phyloP scores from a whole-genome alignment of 192 early-diverging fungal species.

The Coemansia javaensis region DNA sequence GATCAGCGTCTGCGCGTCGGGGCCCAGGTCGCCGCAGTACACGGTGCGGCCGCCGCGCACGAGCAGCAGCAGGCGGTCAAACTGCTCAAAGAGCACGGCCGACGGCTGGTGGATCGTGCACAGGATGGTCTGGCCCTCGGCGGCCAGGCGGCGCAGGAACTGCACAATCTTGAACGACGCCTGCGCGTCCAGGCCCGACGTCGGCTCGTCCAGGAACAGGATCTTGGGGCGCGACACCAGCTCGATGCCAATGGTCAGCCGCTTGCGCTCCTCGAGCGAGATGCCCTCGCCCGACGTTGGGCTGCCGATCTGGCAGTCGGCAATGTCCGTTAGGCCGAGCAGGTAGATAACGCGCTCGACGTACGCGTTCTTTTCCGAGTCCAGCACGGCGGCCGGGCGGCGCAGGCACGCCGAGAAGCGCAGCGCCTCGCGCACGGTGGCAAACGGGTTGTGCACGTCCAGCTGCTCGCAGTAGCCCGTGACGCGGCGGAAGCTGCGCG shows the following conservation, averaged over 20 bases:
- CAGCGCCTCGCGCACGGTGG: slow-evolving; percentile 60
- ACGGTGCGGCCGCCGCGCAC: slow-evolving; percentile 71
- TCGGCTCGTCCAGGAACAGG: slow-evolving; percentile 80
- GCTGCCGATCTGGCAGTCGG: slow-evolving; percentile 62
- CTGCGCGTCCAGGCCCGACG: slow-evolving; percentile 69
- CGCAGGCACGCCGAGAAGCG: slow-evolving; percentile 59
- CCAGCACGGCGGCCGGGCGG: slow-evolving; percentile 55
- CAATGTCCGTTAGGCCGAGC: slow-evolving; percentile 64
- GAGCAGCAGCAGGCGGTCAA: slow-evolving; percentile 70
- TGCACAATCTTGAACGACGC: slow-evolving; percentile 63
- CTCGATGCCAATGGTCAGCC: slow-evolving; percentile 73
- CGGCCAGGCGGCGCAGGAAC: slow-evolving; percentile 59
- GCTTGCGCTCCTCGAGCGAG: slow-evolving; percentile 74
- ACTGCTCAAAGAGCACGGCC: slow-evolving; percentile 68
- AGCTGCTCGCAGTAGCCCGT: slow-evolving; percentile 76
- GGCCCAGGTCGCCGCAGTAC: slow-evolving; percentile 79
- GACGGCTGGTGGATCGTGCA: slow-evolving; percentile 79
- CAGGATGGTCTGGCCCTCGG: slow-evolving; percentile 57
- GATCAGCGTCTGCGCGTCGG: slow-evolving; percentile 58
- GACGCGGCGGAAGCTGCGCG: slow-evolving; percentile 55
- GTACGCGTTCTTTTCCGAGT: slow-evolving; percentile 56
- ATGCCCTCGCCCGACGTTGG: slow-evolving; percentile 63
- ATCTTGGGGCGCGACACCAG: slow-evolving; percentile 64
- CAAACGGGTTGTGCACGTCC: slow-evolving; percentile 63
- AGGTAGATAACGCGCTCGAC: slow-evolving; percentile 66